Percentiles rank a stretch among this genome's conserved stretches.
phyloP scores from a whole-genome alignment of 495 filamentous ascomycete species.

The Hypoxylon crocopeplum region DNA sequence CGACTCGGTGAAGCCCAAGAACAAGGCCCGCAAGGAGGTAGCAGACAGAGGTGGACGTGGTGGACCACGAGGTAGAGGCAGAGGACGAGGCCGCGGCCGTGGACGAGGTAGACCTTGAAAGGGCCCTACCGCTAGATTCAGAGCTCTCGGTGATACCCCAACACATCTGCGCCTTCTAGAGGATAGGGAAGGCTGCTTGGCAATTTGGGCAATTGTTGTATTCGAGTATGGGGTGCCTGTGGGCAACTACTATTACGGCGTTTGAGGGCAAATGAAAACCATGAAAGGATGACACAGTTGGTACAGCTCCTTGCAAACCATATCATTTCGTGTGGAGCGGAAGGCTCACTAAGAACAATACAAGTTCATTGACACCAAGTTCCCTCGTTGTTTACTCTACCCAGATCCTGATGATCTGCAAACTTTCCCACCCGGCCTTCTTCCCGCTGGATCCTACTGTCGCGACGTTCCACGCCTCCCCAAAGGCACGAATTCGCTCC shows the following conservation, averaged over 20 bases:
- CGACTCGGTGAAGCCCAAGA: slow-evolving; percentile 97
- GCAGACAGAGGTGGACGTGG: slow-evolving; percentile 70
- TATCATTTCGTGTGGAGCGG: slow-evolving; percentile 24
- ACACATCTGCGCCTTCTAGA: slow-evolving; percentile 6
- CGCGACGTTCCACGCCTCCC: slow-evolving; percentile 70
- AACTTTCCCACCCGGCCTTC: slow-evolving; percentile 89
- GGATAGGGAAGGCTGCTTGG: not conserved
- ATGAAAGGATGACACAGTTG: slow-evolving; percentile 35
- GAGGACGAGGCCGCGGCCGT: slow-evolving; percentile 61
- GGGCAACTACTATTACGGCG: slow-evolving; percentile 31
- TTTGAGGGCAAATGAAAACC: slow-evolving; percentile 34
- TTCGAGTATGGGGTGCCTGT: slow-evolving; percentile 15
- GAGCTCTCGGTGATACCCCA: not conserved
- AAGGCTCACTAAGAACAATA: slow-evolving; percentile 33
- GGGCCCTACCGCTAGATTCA: not conserved
- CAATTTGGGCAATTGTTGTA: slow-evolving; percentile 7
- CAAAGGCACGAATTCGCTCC: slow-evolving; percentile 63
- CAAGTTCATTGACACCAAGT: slow-evolving; percentile 13
- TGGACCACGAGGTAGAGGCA: slow-evolving; percentile 60
- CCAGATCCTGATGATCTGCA: slow-evolving; percentile 84
- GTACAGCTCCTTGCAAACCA: slow-evolving; percentile 34
- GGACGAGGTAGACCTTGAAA: slow-evolving; percentile 62
- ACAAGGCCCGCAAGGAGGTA: slow-evolving; percentile 94
- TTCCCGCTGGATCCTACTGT: slow-evolving; percentile 84
- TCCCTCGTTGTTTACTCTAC: slow-evolving; percentile 12